Base-by-base conservation (phyloP, 805 yeast species). In the Metschnikowia lochheadii region DNA sequence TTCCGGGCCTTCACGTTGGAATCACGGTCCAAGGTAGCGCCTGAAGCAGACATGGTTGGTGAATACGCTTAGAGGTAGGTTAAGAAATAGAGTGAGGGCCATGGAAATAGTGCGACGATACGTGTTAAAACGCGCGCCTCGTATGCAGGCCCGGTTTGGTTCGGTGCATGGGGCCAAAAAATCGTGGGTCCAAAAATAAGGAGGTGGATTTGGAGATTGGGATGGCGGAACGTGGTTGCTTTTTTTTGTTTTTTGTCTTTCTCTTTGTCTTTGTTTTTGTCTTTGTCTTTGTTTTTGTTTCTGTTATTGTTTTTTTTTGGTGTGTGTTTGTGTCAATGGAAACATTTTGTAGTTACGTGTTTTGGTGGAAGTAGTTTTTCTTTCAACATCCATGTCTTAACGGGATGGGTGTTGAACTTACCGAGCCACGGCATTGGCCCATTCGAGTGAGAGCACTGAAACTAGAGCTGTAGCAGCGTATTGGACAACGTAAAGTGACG, bases 1-100 rank as follows among this genome's bases (percentile, higher is more conserved):
- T 39, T 53, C 40, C 45, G 45, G 13, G 40, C 41, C 29, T 48
- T 51, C 33, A 48, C 14, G 14, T 45, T 42, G 40, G 49, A 37
- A 40, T 18, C 45, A 15, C 21, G 46, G 49, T 40, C 53, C 36
- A 49, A 48, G 15, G 36, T 53, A 15, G 42, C 56, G 47, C 58
- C 57, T 35, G 60, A 55, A 26, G 60, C 51, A 49, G 60, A 55
- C 60, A 56, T 56, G 38, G 20, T 51, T 42, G 18, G 23, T 37
- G 43, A 26, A 29, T 21, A 35, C 31, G 40, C 40, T 37, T 40
- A 36, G 44, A 40, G 21, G 38, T 40, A 18, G 29, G 38, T 43
- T 18, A 36, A 44, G 40, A 20, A 23, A 29, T 15, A 3, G 29
- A 32, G 36, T 2, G 40, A 13, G 41, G 29, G 41, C 13, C 29